These are phyloP conservation scores for Debaryomycetaceae sp. DNA, from an alignment of 1,139 yeast species.

Conservation along the genomic window DNA sequence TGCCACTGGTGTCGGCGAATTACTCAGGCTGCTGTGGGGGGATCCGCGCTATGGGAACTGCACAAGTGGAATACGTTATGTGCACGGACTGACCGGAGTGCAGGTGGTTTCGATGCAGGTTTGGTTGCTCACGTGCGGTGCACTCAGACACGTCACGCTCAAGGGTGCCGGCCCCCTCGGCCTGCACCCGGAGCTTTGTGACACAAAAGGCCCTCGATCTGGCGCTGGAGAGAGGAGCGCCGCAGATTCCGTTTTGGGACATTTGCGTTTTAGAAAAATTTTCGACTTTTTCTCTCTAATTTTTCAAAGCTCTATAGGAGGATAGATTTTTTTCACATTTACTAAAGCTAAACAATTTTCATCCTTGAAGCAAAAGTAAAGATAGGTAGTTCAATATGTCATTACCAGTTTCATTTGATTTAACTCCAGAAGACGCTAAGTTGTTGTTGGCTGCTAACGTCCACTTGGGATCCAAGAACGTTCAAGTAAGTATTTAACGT, in stretches of 20 bases:
- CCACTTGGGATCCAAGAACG: conserved; percentile 99
- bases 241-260: conserved; percentile 12
- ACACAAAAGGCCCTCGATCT: conserved; percentile 55
- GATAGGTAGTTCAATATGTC: conserved; percentile 49
- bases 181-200: conserved; percentile 16
- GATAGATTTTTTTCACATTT: not conserved
- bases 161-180: not conserved
- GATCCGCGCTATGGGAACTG: too few relatives aligned
- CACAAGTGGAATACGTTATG: too few relatives aligned
- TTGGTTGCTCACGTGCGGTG: too few relatives aligned
- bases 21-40: too few relatives aligned
- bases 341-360: not conserved
- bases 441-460: conserved; percentile 99
- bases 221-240: conserved; percentile 47
- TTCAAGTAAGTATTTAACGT: conserved; percentile 67
- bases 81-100: too few relatives aligned
- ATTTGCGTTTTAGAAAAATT: conserved; percentile 11
- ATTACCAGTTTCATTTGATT: conserved; percentile 85
- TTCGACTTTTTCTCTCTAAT: conserved; percentile 8
- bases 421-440: conserved; percentile 99
- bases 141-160: not conserved
- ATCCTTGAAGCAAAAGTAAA: not conserved
- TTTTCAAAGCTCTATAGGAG: not conserved
- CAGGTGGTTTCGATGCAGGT: too few relatives aligned
- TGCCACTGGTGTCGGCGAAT: too few relatives aligned